Evolutionary conservation across 176 grass and related monocot genomes (phyloP), one percentile per base, ranked within the genome.

Genomic region (Musa beccarii): DNA sequence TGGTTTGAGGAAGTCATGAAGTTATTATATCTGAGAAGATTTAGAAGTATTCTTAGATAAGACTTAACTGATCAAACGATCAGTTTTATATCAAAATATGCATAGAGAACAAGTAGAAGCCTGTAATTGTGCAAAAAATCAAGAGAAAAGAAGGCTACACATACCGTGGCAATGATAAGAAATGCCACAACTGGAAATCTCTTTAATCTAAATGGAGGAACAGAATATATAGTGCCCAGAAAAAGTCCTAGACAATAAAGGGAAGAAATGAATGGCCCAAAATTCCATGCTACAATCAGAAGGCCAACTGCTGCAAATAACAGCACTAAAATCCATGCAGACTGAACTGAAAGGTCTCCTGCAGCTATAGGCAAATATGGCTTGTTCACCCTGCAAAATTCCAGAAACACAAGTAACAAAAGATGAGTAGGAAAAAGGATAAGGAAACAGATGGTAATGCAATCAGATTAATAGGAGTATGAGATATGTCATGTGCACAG

Each of bases 131-230:
- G 2, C 3, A 8, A 70, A 63, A 52, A 52, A 25, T 20, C 2
- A 29, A 59, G 14, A 2, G 73, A 64, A 23, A 15, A 53, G 34
- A 63, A 34, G 15, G 50, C 49, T 15, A 25, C 78, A 77, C 79
- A 29, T 91, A 99, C 95, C 56, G 79, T 94, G n/a, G 90, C 90
- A 82, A 99, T 99, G 66, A 99, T 99, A 84, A 99, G 88, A 87
- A 99, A 99, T 64, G 96, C 91, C 62, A 86, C 88, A 84, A 99
- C 69, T 0, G 95, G 90, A 83, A 82, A 92, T 91, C 15, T 93
- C 85, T 99, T 99, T 76, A 94, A 76, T 85, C 95, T 89, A 81
- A 99, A 99, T 87, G 91, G 96, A 81, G 96, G 96, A 83, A 99
- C 96, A 28, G 91, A 99, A 86, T 99, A 99, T 81, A 99, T 89